Evolutionary conservation across 1,139 yeast genomes (phyloP).

Genomic region (Magnusiomyces magnusii): DNA sequence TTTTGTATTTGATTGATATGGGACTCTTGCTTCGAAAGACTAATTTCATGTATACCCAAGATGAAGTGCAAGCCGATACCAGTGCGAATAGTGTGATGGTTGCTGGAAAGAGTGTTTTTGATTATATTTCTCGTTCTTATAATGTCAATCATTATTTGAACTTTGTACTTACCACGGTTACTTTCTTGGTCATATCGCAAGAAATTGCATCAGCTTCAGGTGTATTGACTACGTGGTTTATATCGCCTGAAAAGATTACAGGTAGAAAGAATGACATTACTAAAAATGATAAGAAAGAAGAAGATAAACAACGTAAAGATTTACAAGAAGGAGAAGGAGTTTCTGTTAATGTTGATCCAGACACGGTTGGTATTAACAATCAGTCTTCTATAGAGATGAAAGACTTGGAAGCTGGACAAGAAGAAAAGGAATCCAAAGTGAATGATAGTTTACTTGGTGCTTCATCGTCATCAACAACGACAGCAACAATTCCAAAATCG

Average conservation of each 20-base stretch:
- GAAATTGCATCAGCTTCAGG: conserved; percentile 15
- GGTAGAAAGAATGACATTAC: neutral
- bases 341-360: neutral
- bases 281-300: neutral
- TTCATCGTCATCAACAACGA: no score
- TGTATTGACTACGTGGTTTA: conserved; percentile 12
- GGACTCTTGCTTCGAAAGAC: conserved; percentile 3
- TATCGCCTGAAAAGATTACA: conserved; percentile 13
- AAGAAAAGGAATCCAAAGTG: no score
- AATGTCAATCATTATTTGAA: conserved; percentile 5
- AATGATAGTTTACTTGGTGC: no score
- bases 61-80: neutral
- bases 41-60: neutral
- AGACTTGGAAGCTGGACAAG: neutral
- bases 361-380: neutral
- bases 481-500: no score
- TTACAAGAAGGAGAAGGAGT: neutral
- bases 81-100: neutral
- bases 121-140: neutral
- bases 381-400: neutral
- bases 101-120: neutral
- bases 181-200: conserved; percentile 12
- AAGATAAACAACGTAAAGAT: neutral
- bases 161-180: conserved; percentile 9
- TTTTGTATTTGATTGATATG: conserved; percentile 17